These are phyloP conservation scores for Castanea mollissima DNA, from an alignment of 306 rosid genomes.

Conservation along the genomic window DNA sequence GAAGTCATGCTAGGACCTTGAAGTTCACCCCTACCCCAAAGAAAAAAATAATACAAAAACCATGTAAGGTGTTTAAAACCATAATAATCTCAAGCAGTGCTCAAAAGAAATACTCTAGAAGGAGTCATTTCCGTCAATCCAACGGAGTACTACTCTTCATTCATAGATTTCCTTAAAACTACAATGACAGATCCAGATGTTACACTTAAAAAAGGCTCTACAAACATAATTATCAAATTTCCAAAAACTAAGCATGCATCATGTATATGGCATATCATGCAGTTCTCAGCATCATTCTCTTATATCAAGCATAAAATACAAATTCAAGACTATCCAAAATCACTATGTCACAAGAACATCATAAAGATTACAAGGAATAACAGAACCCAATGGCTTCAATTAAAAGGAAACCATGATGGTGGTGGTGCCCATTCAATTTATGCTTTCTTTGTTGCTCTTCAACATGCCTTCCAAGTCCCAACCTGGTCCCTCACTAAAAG, in stretches of 20 bases:
- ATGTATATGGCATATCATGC: not conserved
- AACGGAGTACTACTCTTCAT: too few relatives aligned
- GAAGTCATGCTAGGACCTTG: too few relatives aligned
- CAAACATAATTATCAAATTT: not conserved
- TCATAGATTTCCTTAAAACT: not conserved
- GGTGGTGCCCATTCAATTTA: constrained; percentile 30
- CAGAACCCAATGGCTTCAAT: not conserved
- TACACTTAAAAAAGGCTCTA: not conserved
- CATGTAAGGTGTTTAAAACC: too few relatives aligned
- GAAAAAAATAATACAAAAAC: too few relatives aligned
- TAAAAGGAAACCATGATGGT: constrained; percentile 30
- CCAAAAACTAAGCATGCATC: not conserved
- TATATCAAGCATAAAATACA: not conserved
- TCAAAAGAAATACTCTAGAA: too few relatives aligned
- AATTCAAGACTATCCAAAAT: not conserved
- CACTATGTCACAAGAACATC: not conserved
- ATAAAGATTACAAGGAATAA: not conserved
- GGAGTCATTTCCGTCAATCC: too few relatives aligned
- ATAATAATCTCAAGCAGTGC: too few relatives aligned
- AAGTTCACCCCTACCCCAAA: too few relatives aligned
- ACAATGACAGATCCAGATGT: not conserved
- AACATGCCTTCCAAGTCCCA: constrained; percentile 15
- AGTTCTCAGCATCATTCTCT: not conserved
- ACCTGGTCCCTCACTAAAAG: constrained; percentile 29
- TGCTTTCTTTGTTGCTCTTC: constrained; percentile 25